A percentile compares a stretch with the other conserved stretches of the same genome.
Evolutionary conservation across 345 rosid species (phyloP).

Genomic region (Cochlearia excelsa): DNA sequence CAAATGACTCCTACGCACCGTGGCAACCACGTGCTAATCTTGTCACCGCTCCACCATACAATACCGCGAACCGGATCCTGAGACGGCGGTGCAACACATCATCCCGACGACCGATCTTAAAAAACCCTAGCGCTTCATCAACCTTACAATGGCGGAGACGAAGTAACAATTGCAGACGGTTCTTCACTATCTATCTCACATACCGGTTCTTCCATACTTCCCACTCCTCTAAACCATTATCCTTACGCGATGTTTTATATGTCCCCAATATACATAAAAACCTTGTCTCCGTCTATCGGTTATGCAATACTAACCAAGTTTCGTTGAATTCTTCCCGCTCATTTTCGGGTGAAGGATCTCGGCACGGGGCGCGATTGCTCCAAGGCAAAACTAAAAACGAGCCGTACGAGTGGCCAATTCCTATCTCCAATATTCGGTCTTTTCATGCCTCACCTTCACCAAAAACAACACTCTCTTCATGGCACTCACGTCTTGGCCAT

Average conservation of each 20-base stretch:
- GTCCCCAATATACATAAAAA: background rate
- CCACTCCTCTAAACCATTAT: background rate
- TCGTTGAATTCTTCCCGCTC: too few relatives aligned
- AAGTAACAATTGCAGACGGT: background rate
- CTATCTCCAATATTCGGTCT: too few relatives aligned
- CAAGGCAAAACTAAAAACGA: too few relatives aligned
- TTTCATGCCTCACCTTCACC: too few relatives aligned
- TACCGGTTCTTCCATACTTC: background rate
- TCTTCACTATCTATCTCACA: background rate
- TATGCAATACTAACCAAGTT: too few relatives aligned
- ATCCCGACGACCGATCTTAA: background rate
- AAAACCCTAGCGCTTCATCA: background rate
- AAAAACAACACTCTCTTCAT: too few relatives aligned
- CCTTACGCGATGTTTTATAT: background rate
- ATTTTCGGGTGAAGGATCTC: too few relatives aligned
- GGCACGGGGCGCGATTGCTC: too few relatives aligned
- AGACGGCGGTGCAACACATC: background rate
- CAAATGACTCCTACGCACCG: background rate
- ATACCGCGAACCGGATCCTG: background rate
- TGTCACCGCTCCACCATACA: background rate
- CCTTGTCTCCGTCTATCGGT: background rate
- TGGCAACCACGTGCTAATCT: background rate
- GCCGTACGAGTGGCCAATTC: too few relatives aligned
- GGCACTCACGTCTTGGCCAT: too few relatives aligned
- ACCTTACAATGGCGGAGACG: background rate